Base-by-base conservation (phyloP, 179 eudicot genomes). In the Sideroxylon spinosum region DNA sequence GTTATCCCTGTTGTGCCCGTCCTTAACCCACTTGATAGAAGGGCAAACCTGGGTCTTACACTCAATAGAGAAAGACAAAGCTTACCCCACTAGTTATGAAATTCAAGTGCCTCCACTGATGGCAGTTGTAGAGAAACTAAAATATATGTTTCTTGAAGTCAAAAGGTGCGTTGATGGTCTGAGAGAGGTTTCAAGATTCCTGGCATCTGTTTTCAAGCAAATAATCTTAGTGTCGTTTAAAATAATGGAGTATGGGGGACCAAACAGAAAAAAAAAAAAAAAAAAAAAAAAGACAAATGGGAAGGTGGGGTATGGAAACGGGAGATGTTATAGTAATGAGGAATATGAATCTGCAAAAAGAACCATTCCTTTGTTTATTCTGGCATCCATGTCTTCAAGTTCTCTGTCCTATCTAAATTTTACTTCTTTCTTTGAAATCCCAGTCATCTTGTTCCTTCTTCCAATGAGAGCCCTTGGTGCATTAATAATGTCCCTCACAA, bases 121-220 rank as follows among this genome's bases (percentile, higher is more conserved):
- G 11, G 50, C 19, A 74, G 10, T 53, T 25, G 64, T 53, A 9
- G 14, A 16, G 46, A 19, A 32, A 9, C 20, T 26, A 19, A 78
- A 76, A 76, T 37, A 76, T 52, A 78, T 23, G n/a, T 12, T 65
- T 78, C 73, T 57, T 16, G 4, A 59, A 74, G 82, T 82, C 84
- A 84, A 84, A 86, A 83, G 50, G 75, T 79, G 71, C 64, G 50
- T 60, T 69, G 84, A 61, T 77, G 81, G 37, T 73, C 9, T 75
- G 44, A 37, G 73, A 61, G 76, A 63, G 78, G 66, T 50, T 81
- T 80, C 71, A 81, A 84, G 87, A 82, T 85, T 87, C 81, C 81
- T 81, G 66, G 73, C 80, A 48, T 82, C 76, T 12, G 62, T 67
- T 78, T 78, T 56, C 65, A 79, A 74, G 32, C 75, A 79, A 76